These are phyloP conservation scores for Bretschneidera sinensis DNA, from an alignment of 345 rosid genomes.

Conservation along the genomic window DNA sequence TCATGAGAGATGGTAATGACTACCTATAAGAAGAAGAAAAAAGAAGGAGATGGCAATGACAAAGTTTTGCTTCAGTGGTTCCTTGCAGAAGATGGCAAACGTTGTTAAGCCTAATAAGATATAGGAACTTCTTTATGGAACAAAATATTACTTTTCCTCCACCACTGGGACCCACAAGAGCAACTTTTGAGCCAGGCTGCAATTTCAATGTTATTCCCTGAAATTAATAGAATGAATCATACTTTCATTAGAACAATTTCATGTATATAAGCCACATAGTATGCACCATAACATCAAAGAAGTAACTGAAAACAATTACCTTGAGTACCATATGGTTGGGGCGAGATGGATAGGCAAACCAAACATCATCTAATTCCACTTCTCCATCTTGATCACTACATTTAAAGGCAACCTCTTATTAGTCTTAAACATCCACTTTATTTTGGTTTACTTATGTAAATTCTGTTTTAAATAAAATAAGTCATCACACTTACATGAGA, in stretches of 20 bases:
- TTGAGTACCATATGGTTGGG: constrained; percentile 86
- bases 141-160: constrained; percentile 98
- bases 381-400: constrained; percentile 82
- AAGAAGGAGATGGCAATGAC: neutral
- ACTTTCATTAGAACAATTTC: neutral
- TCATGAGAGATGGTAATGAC: neutral
- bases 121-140: too few relatives aligned
- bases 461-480: too few relatives aligned
- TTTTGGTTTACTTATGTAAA: neutral
- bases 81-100: too few relatives aligned
- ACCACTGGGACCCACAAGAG: constrained; percentile 97
- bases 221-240: neutral
- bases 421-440: constrained; percentile 1
- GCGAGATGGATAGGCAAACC: constrained; percentile 98
- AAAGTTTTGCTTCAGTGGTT: too few relatives aligned
- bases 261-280: neutral
- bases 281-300: neutral
- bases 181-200: constrained; percentile 80
- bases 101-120: too few relatives aligned
- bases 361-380: constrained; percentile 78
- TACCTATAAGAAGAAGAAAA: too few relatives aligned
- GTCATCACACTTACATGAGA: too few relatives aligned
- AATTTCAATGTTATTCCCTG: constrained; percentile 89
- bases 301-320: constrained; percentile 35
- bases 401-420: constrained; percentile 2